These are phyloP conservation scores for Takashimella tepidaria DNA, from an alignment of 1,284 basidiomycete genomes.

Conservation along the genomic window DNA sequence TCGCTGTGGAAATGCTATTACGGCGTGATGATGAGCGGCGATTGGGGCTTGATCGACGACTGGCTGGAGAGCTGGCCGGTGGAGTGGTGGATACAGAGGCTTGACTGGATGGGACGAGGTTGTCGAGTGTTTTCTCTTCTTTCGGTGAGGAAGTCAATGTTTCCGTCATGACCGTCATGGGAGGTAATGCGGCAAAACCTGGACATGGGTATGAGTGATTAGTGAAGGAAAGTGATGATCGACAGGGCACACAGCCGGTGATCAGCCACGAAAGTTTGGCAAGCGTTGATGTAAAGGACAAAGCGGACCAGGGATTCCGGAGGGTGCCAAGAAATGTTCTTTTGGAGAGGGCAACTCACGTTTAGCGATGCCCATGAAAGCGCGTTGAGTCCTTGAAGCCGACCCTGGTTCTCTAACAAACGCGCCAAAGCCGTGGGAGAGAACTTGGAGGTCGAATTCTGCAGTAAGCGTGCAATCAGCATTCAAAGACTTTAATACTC, in stretches of 20 bases:
- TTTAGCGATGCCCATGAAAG: slow-evolving; percentile 70
- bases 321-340: too few relatives aligned
- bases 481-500: too few relatives aligned
- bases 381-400: slow-evolving; percentile 65
- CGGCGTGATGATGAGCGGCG: not conserved
- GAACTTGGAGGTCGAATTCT: slow-evolving; percentile 14
- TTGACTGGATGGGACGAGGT: not conserved
- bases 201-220: too few relatives aligned
- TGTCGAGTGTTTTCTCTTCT: not conserved
- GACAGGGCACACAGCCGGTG: too few relatives aligned
- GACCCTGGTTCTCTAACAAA: slow-evolving; percentile 58
- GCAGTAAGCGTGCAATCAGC: not conserved
- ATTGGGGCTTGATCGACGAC: not conserved
- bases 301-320: too few relatives aligned
- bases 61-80: not conserved
- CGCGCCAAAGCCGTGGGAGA: slow-evolving; percentile 48
- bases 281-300: too few relatives aligned
- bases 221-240: too few relatives aligned
- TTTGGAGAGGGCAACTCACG: slow-evolving; percentile 51
- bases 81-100: not conserved
- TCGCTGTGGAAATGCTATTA: not conserved
- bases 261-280: too few relatives aligned
- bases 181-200: slow-evolving; percentile 16
- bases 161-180: not conserved
- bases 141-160: not conserved